Conservation (phyloP, 75 land plant species). For the Adiantum capillusveneris region DNA sequence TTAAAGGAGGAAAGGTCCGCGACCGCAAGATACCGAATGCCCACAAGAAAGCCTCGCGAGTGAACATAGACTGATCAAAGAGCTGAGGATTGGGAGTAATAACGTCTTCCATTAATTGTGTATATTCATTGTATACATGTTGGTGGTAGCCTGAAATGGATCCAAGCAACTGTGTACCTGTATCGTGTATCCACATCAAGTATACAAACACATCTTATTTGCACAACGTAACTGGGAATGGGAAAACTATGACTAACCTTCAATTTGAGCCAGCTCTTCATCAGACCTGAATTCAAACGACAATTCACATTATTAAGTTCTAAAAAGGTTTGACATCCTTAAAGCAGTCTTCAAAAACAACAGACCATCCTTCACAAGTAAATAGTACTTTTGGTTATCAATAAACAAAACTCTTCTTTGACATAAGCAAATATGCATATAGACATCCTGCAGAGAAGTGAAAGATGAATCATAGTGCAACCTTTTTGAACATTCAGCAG, state of each 20-base stretch:
- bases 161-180: constrained; percentile 83
- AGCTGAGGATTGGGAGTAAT: constrained; percentile 52
- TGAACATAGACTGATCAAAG: constrained; percentile 48
- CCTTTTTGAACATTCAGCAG: too few species aligned
- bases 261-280: constrained; percentile 22
- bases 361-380: too few species aligned
- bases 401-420: too few species aligned
- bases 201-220: not conserved
- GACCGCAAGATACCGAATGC: constrained; percentile 92
- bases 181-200: not conserved
- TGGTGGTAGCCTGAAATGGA: constrained; percentile 62
- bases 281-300: constrained; percentile 15
- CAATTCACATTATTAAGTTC: too few species aligned
- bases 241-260: constrained; percentile 9
- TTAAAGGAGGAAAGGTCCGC: constrained; percentile 74
- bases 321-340: too few species aligned
- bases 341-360: too few species aligned
- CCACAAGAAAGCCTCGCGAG: constrained; percentile 72
- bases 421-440: too few species aligned
- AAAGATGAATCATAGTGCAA: too few species aligned
- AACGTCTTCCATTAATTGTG: constrained; percentile 45
- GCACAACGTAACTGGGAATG: too few species aligned
- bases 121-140: constrained; percentile 66
- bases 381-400: too few species aligned
- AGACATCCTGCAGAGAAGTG: too few species aligned